These are phyloP conservation scores for Gonapodya prolifera DNA, from an alignment of 192 early-diverging fungal genomes.

Conservation along the genomic window DNA sequence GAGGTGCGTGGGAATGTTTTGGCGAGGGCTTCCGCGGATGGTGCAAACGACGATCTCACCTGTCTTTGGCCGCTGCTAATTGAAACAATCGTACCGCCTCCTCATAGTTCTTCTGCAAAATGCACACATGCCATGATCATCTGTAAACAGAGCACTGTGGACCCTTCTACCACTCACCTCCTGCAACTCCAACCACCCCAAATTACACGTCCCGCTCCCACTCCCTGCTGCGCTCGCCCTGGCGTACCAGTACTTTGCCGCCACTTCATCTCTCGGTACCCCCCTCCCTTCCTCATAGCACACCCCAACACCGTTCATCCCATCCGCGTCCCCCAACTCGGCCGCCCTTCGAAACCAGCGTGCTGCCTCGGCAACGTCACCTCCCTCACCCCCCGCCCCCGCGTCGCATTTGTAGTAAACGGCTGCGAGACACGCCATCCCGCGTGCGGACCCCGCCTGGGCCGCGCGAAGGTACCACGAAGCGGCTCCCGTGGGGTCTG, in stretches of 20 bases:
- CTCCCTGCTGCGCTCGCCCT: neutral
- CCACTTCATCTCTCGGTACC: neutral
- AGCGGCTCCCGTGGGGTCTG: neutral
- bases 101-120: neutral
- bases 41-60: too few species aligned
- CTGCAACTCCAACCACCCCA: neutral
- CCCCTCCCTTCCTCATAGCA: neutral
- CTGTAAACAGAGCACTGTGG: neutral
- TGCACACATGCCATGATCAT: neutral
- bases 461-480: neutral
- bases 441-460: neutral
- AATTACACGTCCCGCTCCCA: neutral
- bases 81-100: neutral
- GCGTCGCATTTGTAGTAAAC: neutral
- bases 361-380: conserved; percentile 1
- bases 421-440: neutral
- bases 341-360: neutral
- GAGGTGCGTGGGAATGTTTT: neutral
- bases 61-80: neutral
- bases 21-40: too few species aligned
- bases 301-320: neutral
- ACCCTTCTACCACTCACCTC: neutral
- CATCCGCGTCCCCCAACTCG: neutral
- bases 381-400: neutral
- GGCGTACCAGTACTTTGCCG: neutral